A percentile compares a stretch with the other conserved stretches of the same genome.
These are phyloP conservation scores for Cladosporium sp. DNA, from an alignment of 2,329 filamentous ascomycete species.

Conservation along the genomic window DNA sequence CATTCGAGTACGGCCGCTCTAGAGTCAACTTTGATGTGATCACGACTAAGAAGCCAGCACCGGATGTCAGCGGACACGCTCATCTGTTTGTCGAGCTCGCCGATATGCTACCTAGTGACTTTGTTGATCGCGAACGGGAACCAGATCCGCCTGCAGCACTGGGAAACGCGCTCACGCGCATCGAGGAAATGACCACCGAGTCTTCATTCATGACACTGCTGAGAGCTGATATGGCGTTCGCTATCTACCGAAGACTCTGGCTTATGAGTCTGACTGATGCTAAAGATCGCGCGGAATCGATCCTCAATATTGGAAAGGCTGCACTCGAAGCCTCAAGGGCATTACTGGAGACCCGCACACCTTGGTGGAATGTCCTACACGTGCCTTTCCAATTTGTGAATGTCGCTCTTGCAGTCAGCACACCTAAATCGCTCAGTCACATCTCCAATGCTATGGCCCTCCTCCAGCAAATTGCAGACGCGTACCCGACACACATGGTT, in stretches of 20 bases:
- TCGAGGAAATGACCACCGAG: conserved; percentile 35
- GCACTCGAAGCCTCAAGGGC: conserved; percentile 39
- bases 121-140: conserved; percentile 36
- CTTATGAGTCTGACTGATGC: conserved; percentile 41
- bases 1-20: conserved; percentile 59
- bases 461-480: conserved; percentile 40
- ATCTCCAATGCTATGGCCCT: conserved; percentile 41
- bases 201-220: conserved; percentile 45
- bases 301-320: conserved; percentile 38
- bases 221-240: conserved; percentile 57
- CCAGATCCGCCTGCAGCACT: conserved; percentile 38
- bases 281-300: conserved; percentile 39
- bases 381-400: conserved; percentile 47
- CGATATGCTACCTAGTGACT: conserved; percentile 37
- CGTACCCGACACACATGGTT: conserved; percentile 40
- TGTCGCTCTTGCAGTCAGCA: conserved; percentile 44
- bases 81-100: conserved; percentile 37
- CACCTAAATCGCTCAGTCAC: conserved; percentile 37
- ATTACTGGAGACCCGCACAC: conserved; percentile 37
- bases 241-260: conserved; percentile 45
- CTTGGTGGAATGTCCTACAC: conserved; percentile 48
- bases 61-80: conserved; percentile 31
- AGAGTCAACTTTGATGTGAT: conserved; percentile 52
- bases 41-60: conserved; percentile 37
- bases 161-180: conserved; percentile 33